Evolutionary conservation across 306 rosid genomes (phyloP).

Genomic region (barrel medic (Medicago truncatula)): DNA sequence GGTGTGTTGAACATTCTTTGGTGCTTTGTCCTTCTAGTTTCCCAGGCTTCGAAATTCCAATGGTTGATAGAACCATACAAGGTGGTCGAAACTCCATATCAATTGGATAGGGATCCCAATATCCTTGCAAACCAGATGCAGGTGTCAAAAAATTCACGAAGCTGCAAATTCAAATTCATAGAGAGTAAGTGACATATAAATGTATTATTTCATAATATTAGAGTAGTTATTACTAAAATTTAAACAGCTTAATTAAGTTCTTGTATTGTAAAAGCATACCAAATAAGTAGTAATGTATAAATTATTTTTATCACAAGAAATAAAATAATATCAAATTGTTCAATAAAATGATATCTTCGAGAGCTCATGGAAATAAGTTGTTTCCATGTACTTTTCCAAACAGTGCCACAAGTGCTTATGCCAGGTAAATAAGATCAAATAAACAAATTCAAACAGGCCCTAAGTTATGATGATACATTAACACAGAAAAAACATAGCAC

Average conservation of each 20-base stretch:
- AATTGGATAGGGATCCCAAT: conserved; percentile 97
- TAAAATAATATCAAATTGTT: not conserved
- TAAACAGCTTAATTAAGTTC: not conserved
- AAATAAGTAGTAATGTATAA: not conserved
- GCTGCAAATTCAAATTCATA: conserved; percentile 63
- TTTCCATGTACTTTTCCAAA: not conserved
- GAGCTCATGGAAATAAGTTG: not conserved
- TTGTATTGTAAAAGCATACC: not conserved
- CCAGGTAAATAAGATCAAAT: not conserved
- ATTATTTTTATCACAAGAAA: not conserved
- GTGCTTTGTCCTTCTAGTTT: conserved; percentile 84
- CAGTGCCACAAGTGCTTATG: not conserved
- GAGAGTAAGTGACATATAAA: conserved; percentile 28
- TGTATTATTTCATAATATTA: conserved; percentile 22
- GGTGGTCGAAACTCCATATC: conserved; percentile 98
- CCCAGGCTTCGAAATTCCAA: conserved; percentile 96
- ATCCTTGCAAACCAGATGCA: conserved; percentile 85
- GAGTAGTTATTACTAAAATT: conserved; percentile 10
- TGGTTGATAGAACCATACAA: conserved; percentile 93
- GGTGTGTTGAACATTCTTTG: conserved; percentile 74
- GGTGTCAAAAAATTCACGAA: conserved; percentile 92
- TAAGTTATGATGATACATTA: not conserved
- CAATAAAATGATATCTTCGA: not conserved
- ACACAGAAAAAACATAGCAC: not conserved
- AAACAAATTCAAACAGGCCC: not conserved